Evolutionary conservation across 1,284 basidiomycete species (phyloP).

Genomic region (Microbotryum violaceum): DNA sequence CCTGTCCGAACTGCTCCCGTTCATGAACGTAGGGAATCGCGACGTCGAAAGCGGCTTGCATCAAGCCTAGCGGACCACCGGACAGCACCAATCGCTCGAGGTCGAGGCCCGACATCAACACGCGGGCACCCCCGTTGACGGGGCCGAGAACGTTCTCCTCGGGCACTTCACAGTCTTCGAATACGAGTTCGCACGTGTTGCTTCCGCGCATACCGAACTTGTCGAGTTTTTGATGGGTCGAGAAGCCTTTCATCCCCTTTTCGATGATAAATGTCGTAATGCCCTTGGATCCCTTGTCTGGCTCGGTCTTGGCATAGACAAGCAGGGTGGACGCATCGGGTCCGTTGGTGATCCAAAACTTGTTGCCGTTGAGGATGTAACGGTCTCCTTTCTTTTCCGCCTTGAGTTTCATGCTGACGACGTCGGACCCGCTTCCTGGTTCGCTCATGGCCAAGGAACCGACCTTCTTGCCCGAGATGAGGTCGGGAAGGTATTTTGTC

Average conservation of each 20-base stretch:
- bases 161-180: constrained; percentile 82
- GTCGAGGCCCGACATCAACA: constrained; percentile 91
- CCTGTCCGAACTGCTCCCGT: constrained; percentile 78
- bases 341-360: constrained; percentile 97
- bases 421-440: constrained; percentile 64
- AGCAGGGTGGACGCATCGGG: constrained; percentile 81
- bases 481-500: constrained; percentile 73
- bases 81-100: constrained; percentile 84
- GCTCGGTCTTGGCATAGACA: constrained; percentile 84
- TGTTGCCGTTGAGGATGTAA: constrained; percentile 77
- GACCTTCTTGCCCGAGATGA: constrained; percentile 72
- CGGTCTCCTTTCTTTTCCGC: constrained; percentile 68
- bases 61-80: constrained; percentile 72
- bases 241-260: constrained; percentile 71
- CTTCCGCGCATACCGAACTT: constrained; percentile 95
- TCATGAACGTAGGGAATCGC: constrained; percentile 83
- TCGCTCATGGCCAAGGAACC: constrained; percentile 93
- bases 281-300: constrained; percentile 69
- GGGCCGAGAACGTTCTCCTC: constrained; percentile 77
- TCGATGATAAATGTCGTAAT: constrained; percentile 91
- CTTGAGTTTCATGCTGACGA: constrained; percentile 77
- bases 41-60: constrained; percentile 78
- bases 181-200: constrained; percentile 88
- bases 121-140: constrained; percentile 68
- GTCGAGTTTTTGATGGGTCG: constrained; percentile 80